Conservation (phyloP, 768 basidiomycete species). For the Kwoniella sp. region DNA sequence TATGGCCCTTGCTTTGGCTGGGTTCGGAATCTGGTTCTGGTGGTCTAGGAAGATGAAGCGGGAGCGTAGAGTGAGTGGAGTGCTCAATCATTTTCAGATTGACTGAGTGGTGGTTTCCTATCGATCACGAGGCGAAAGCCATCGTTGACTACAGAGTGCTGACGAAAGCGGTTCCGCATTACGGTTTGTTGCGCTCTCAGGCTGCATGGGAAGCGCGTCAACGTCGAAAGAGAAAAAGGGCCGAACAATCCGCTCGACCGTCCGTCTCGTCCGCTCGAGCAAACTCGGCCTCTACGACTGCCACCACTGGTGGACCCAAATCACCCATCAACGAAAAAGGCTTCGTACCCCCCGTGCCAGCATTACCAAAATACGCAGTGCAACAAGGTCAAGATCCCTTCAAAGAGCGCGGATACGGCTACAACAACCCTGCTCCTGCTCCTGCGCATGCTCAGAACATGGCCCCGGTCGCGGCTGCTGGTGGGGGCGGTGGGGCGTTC, state of each 20-base stretch:
- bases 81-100: background rate
- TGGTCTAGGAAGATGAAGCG: conserved; percentile 23
- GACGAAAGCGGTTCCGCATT: background rate
- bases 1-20: conserved; percentile 39
- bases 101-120: background rate
- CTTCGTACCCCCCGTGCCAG: conserved; percentile 35
- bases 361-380: conserved; percentile 20
- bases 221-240: conserved; percentile 18
- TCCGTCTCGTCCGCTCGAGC: conserved; percentile 27
- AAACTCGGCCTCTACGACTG: background rate
- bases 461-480: background rate
- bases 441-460: conserved; percentile 7
- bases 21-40: conserved; percentile 35
- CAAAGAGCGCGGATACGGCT: conserved; percentile 24
- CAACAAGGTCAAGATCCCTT: conserved; percentile 18
- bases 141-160: too few species aligned
- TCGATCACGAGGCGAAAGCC: too few species aligned
- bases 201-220: conserved; percentile 23
- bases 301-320: conserved; percentile 9
- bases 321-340: conserved; percentile 28
- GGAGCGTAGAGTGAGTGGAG: conserved; percentile 32
- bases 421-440: conserved; percentile 8
- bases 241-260: conserved; percentile 20
- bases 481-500: conserved; percentile 6
- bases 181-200: conserved; percentile 2